Base-by-base conservation (phyloP, 768 basidiomycete genomes). In the Omphalotus guepiniiformis region DNA sequence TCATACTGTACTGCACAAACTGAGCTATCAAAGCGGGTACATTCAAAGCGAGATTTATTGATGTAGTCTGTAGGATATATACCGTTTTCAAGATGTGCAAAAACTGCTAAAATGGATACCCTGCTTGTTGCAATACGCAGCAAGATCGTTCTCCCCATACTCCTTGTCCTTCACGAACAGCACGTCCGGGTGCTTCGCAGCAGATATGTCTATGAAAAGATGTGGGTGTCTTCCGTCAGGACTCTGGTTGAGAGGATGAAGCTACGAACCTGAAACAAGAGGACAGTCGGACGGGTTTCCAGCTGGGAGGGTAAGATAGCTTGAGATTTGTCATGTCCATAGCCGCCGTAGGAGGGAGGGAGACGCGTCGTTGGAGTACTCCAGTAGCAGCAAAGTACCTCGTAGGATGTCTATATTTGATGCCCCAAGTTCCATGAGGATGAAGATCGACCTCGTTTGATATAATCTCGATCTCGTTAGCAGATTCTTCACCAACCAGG, bases 301-400 rank as follows among this genome's bases (percentile, higher is more conserved):
- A 94, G 74, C 35, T 82, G 74, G 68, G 97, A 98, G 0, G 91
- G 93, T 25, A 94, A 70, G 56, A 97, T 97, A 2, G 95, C 91
- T 55, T 84, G 85, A 5, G 88, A 92, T 69, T 99, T 99, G 68
- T 99, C 95, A 62, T 99, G 96, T 0, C 95, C 95, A 57, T 79
- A 97, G 1, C 78, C 81, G 58, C 91, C 91, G 32, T 35, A 27
- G n/a, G 15, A 37, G 13, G 30, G 30, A n/a, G 30, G n/a, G n/a
- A 32, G n/a, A 32, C 9, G n/a, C 9, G n/a, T 32, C 9, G 30
- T 9, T 9, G n/a, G 6, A 36, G 28, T 4, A 15, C n/a, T n/a
- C n/a, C n/a, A n/a, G n/a, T 19, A 13, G 30, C 47, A 41, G 4
- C 8, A 16, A 55, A 67, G 48, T 58, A 88, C 90, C 85, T 88